These are phyloP conservation scores for Tubosaeta brunneosetosa DNA, from an alignment of 768 basidiomycete genomes.

Conservation along the genomic window DNA sequence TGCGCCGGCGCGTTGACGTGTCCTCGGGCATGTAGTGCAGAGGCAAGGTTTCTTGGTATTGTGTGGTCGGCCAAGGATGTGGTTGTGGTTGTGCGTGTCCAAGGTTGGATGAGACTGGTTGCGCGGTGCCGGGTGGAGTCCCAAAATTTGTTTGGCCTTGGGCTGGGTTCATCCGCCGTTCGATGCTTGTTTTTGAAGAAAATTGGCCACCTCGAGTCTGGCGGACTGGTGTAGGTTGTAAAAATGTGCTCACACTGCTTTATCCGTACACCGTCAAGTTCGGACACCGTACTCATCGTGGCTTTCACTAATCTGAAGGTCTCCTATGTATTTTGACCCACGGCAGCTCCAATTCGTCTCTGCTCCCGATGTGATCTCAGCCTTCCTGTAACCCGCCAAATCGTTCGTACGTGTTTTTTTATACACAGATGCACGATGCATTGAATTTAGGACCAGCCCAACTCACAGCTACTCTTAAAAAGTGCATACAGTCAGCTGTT, in stretches of 20 bases:
- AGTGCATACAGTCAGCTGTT: conserved; percentile 87
- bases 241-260: no score
- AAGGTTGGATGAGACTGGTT: conserved; percentile 42
- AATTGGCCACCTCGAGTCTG: no score
- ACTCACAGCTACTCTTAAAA: conserved; percentile 80
- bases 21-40: conserved; percentile 52
- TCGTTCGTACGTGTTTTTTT: conserved; percentile 66
- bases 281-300: no score
- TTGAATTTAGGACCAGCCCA: no score
- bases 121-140: conserved; percentile 44
- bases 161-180: conserved; percentile 52
- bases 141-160: conserved; percentile 72
- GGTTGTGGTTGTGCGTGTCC: conserved; percentile 37
- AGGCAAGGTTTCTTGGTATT: conserved; percentile 42
- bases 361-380: conserved; percentile 84
- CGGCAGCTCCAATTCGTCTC: conserved; percentile 64
- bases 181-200: neutral
- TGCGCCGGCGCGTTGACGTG: conserved; percentile 42
- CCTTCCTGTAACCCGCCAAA: conserved; percentile 80
- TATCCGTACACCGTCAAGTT: no score
- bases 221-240: no score
- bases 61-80: conserved; percentile 21
- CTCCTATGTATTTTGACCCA: no score
- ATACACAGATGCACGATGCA: neutral
- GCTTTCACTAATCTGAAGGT: no score